Base-by-base conservation (phyloP, 169 alveolate genomes). In the Eimeria sp. region DNA sequence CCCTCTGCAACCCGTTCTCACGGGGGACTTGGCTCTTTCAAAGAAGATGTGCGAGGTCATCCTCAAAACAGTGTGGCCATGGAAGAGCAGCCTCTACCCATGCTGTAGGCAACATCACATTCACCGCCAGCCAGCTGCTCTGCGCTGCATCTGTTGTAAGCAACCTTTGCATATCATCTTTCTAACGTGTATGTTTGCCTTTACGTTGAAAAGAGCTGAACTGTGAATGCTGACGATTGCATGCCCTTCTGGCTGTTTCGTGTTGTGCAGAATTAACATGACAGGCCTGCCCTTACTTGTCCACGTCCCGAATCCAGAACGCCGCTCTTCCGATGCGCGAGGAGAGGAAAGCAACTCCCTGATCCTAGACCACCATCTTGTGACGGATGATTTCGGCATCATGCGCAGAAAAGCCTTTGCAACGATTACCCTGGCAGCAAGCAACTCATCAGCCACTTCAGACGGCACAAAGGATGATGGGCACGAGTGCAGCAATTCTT, bases 231-330 rank as follows among this genome's bases (percentile, higher is more conserved):
- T 3, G 49, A n/a, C 16, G 23, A 43, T 13, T 43, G 3, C 33
- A 2, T 30, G 49, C n/a, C 72, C 68, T 13, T 27, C 20, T 43
- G n/a, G 71, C 87, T 37, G 25, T 23, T 80, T 62, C 9, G 8
- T 66, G 85, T 30, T n/a, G 18, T 23, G 77, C 95, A 95, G 96
- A 71, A 85, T 89, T 74, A 95, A 95, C 89, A 85, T 95, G 76
- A 95, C 96, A 8, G 96, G 96, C 23, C 95, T 68, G 95, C 95
- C 85, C 4, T 43, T 95, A 52, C 83, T 85, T 6, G 96, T 95
- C 68, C 89, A 90, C 25, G 37, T 95, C 25, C 58, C 74, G 43
- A 46, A 9, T 46, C 90, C 52, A 40, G 72, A 27, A 78, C 62
- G 43, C 60, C 62, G 40, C 14, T 46, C 78, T 16, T 16, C 76